A percentile compares a stretch with the other conserved stretches of the same genome.
These are phyloP conservation scores for Fomitopsis pulvina DNA, from an alignment of 768 basidiomycete genomes.

Conservation along the genomic window DNA sequence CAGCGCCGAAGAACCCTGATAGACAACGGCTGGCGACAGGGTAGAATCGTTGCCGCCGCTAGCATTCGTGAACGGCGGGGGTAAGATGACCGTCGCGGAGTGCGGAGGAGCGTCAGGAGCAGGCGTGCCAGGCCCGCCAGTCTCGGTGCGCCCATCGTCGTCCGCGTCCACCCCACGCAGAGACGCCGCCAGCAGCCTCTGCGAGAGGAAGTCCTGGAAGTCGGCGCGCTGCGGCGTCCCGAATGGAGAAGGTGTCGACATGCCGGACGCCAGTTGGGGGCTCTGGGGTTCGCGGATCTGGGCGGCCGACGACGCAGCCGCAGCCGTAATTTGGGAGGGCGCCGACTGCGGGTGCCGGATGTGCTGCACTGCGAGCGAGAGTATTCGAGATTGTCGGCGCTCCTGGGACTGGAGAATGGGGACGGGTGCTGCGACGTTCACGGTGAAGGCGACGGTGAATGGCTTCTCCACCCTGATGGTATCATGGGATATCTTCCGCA, in stretches of 20 bases:
- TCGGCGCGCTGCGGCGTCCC: conserved; percentile 28
- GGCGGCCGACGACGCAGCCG: conserved; percentile 13
- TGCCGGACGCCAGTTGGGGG: conserved; percentile 41
- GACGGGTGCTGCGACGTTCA: conserved; percentile 44
- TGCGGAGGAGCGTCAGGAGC: conserved; percentile 5
- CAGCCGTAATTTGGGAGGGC: conserved; percentile 10
- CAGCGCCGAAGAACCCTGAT: conserved; percentile 23
- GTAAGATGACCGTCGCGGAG: conserved; percentile 10
- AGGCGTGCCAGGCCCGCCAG: conserved; percentile 19
- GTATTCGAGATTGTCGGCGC: conserved; percentile 28
- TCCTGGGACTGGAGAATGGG: conserved; percentile 25
- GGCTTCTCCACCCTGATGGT: conserved; percentile 46
- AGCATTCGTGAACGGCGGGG: conserved; percentile 16
- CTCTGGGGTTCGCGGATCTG: conserved; percentile 25
- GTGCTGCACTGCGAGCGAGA: conserved; percentile 62
- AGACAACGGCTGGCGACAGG: conserved; percentile 13
- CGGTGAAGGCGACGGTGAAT: conserved; percentile 49
- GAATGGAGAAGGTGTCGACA: conserved; percentile 45
- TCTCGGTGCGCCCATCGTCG: conserved; percentile 11
- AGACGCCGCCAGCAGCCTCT: conserved; percentile 41
- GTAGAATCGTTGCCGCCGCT: not conserved
- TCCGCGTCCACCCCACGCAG: conserved; percentile 24
- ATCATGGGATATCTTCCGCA: conserved; percentile 41
- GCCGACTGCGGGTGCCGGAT: conserved; percentile 36
- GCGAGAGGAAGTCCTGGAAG: conserved; percentile 47